Evolutionary conservation across 2,329 filamentous ascomycete genomes (phyloP), one percentile per base, ranked within the genome.

Genomic region (Ascochyta koolunga): DNA sequence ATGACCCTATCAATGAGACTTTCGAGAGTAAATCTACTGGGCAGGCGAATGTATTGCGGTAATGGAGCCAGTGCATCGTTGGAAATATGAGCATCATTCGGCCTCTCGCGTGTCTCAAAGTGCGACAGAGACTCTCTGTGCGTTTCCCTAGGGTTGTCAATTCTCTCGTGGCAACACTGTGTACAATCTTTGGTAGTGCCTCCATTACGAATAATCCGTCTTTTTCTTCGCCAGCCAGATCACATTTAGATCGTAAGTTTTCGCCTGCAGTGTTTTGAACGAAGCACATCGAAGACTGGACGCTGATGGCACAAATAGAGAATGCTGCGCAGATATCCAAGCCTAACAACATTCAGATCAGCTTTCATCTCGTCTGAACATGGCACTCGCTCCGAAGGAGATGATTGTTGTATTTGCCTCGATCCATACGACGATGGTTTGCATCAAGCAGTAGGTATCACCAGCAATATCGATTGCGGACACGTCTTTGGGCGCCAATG

Each of bases 321-420:
- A 13, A 48, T 48, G 39, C 32, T 33, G 9, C 38, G 39, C 19
- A 48, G 39, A 19, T 43, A 35, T 7, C 44, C 44, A 13, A 54
- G n/a, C 16, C 16, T 48, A 2, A 44, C 39, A 10, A 35, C 25
- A 4, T 48, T 53, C 38, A 38, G 31, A n/a, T 38, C 38, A 27
- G 31, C n/a, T n/a, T n/a, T n/a, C n/a, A n/a, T n/a, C n/a, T n/a
- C n/a, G n/a, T n/a, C n/a, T n/a, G n/a, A n/a, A n/a, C n/a, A n/a
- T n/a, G n/a, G n/a, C n/a, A n/a, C n/a, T n/a, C n/a, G n/a, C n/a
- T n/a, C n/a, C n/a, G n/a, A n/a, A n/a, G n/a, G n/a, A n/a, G n/a
- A n/a, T n/a, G n/a, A n/a, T n/a, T n/a, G n/a, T n/a, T n/a, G n/a
- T n/a, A n/a, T n/a, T n/a, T n/a, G n/a, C n/a, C n/a, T n/a, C n/a